Evolutionary conservation across 371 early-diverging fungal species (phyloP).

Genomic region (Fennellomyces sp.): DNA sequence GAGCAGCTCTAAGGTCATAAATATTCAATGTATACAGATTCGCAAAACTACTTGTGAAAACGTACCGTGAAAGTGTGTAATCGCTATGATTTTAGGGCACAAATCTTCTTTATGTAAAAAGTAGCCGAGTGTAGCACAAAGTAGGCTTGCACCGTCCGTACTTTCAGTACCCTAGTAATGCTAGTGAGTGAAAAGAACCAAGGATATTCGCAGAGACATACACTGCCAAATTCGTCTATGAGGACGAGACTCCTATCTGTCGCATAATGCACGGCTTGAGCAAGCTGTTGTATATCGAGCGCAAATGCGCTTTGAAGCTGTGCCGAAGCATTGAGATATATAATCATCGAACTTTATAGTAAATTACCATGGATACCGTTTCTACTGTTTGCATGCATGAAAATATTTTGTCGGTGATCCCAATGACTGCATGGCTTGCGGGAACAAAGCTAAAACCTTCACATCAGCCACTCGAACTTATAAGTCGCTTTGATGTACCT

Average conservation of each 20-base stretch:
- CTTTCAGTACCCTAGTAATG: conserved; percentile 38
- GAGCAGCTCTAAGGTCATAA: conserved; percentile 12
- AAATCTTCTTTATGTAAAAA: conserved; percentile 37
- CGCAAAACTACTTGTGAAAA: no score
- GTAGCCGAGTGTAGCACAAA: conserved; percentile 58
- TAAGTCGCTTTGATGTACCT: conserved; percentile 37
- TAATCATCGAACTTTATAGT: neutral
- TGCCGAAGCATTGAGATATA: no score
- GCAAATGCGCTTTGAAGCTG: conserved; percentile 76
- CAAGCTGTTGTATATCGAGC: conserved; percentile 70
- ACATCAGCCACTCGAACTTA: no score
- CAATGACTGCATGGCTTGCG: conserved; percentile 77
- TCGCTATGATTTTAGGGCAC: conserved; percentile 56
- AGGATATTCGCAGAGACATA: conserved; percentile 5
- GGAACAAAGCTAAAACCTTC: conserved; percentile 90
- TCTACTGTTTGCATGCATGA: conserved; percentile 72
- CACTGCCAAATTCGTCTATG: conserved; percentile 68
- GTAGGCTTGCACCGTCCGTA: conserved; percentile 64
- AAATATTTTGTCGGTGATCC: conserved; percentile 90
- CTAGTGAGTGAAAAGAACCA: neutral
- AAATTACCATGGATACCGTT: conserved; percentile 47
- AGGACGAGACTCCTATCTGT: conserved; percentile 59
- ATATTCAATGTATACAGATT: no score
- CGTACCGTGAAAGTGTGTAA: conserved; percentile 75
- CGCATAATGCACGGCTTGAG: conserved; percentile 53